A percentile compares a stretch with the other conserved stretches of the same genome.
These are phyloP conservation scores for Debaryomyces coudertii DNA, from an alignment of 1,139 yeast species.

Conservation along the genomic window DNA sequence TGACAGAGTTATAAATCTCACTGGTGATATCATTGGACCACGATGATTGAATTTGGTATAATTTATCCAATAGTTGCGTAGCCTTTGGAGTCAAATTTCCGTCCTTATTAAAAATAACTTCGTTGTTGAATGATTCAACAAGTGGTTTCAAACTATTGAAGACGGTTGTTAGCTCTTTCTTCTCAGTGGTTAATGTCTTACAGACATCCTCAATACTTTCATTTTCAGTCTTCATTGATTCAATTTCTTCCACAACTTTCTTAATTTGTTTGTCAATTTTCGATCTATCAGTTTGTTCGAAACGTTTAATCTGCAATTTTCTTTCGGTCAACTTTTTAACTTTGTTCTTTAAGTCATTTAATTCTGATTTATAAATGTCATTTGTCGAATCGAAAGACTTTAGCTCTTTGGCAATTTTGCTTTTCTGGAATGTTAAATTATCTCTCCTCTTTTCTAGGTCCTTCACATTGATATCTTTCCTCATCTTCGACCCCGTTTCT, in stretches of 20 bases:
- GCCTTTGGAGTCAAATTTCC: conserved; percentile 34
- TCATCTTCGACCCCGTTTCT: conserved; percentile 33
- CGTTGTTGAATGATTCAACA: conserved; percentile 32
- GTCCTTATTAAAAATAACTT: conserved; percentile 35
- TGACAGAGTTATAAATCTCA: conserved; percentile 33
- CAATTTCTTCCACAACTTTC: conserved; percentile 14
- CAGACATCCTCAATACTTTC: conserved; percentile 30
- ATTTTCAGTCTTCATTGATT: conserved; percentile 23
- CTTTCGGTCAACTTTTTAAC: conserved; percentile 31
- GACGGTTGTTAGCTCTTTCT: conserved; percentile 25
- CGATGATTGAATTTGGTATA: conserved; percentile 33
- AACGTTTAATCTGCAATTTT: conserved; percentile 23
- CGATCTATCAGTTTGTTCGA: conserved; percentile 27
- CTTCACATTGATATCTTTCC: conserved; percentile 37
- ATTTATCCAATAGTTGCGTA: conserved; percentile 29
- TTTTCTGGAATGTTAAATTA: conserved; percentile 32
- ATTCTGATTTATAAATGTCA: conserved; percentile 23
- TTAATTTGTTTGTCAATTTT: conserved; percentile 22
- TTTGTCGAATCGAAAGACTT: conserved; percentile 26
- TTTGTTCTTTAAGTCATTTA: conserved; percentile 27
- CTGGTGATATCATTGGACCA: conserved; percentile 41
- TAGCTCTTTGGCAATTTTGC: conserved; percentile 35
- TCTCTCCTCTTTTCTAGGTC: conserved; percentile 39
- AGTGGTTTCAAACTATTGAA: conserved; percentile 30
- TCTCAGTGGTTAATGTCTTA: conserved; percentile 28